Conservation (phyloP, 2,329 filamentous ascomycete genomes). For the Diaporthe amygdali region DNA sequence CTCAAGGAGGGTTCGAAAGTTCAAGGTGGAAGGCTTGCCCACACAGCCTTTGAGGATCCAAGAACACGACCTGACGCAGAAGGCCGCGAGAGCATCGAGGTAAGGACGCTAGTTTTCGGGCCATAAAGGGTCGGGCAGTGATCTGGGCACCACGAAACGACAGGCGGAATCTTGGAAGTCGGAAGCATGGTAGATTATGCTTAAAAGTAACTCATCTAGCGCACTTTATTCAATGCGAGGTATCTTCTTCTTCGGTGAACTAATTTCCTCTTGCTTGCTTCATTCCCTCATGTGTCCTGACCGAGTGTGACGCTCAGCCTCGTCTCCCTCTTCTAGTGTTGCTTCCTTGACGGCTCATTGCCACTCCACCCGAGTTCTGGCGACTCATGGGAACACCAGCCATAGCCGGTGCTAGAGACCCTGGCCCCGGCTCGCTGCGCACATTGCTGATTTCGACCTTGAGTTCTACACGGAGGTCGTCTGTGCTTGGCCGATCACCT, state of each 20-base stretch:
- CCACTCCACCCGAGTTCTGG: conserved; percentile 60
- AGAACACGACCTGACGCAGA: conserved; percentile 72
- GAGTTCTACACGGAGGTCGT: conserved; percentile 54
- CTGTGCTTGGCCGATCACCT: conserved; percentile 51
- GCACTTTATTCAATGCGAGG: conserved; percentile 7
- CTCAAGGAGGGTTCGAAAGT: conserved; percentile 54
- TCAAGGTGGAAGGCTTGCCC: conserved; percentile 64
- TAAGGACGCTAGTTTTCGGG: conserved; percentile 84
- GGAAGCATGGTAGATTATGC: not conserved
- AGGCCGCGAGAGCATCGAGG: conserved; percentile 86
- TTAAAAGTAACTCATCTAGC: not conserved
- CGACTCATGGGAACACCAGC: conserved; percentile 58
- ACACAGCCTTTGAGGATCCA: conserved; percentile 82
- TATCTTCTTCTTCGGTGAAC: not conserved
- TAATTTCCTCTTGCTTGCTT: not conserved
- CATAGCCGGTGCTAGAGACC: conserved; percentile 37
- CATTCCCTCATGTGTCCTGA: not conserved
- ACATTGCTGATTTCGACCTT: conserved; percentile 52
- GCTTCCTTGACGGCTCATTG: conserved; percentile 62
- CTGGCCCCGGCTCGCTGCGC: conserved; percentile 42
- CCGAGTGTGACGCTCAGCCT: not conserved
- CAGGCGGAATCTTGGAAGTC: not conserved
- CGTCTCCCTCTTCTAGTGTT: conserved; percentile 52
- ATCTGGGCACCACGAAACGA: not conserved
- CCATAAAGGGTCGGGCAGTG: conserved; percentile 38